Conservation (phyloP, 1,284 basidiomycete species). For the Volvariella surrecta region DNA sequence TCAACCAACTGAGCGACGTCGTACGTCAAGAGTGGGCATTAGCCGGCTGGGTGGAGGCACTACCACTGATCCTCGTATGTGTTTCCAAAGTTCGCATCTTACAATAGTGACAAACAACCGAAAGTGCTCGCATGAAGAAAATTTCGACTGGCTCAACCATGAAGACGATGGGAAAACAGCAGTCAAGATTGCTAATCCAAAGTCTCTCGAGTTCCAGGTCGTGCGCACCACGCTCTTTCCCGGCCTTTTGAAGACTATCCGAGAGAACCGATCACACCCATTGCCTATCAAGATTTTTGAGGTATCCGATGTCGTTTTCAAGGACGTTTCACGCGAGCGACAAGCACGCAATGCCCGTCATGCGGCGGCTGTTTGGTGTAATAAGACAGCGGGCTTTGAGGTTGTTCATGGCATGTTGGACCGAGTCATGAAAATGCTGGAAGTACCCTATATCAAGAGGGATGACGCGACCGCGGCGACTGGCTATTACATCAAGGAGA, state of each 20-base stretch:
- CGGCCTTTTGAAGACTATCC: constrained; percentile 92
- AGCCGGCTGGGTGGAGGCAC: constrained; percentile 92
- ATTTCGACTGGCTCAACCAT: constrained; percentile 90
- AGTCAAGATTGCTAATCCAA: constrained; percentile 93
- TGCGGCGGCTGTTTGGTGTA: constrained; percentile 90
- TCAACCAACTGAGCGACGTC: constrained; percentile 89
- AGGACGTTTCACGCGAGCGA: constrained; percentile 73
- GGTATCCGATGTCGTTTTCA: constrained; percentile 88
- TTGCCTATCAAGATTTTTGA: constrained; percentile 94
- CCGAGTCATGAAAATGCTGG: constrained; percentile 90
- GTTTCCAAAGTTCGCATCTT: constrained; percentile 1
- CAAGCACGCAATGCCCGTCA: constrained; percentile 84
- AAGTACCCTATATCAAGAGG: constrained; percentile 71
- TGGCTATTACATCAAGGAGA: constrained; percentile 92
- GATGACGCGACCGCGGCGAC: constrained; percentile 45
- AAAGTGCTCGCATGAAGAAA: constrained; percentile 97
- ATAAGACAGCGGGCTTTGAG: constrained; percentile 96
- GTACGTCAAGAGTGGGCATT: constrained; percentile 88
- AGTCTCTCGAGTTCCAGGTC: constrained; percentile 96
- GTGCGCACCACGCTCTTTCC: constrained; percentile 94
- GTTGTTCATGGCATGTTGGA: constrained; percentile 94
- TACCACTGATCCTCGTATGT: constrained; percentile 86
- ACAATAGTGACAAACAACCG: constrained; percentile 6
- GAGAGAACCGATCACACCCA: constrained; percentile 93
- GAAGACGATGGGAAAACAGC: constrained; percentile 75